Evolutionary conservation across 1,139 yeast species (phyloP), one percentile per base, ranked within the genome.

Genomic region (Hanseniaspora gamundiae): DNA sequence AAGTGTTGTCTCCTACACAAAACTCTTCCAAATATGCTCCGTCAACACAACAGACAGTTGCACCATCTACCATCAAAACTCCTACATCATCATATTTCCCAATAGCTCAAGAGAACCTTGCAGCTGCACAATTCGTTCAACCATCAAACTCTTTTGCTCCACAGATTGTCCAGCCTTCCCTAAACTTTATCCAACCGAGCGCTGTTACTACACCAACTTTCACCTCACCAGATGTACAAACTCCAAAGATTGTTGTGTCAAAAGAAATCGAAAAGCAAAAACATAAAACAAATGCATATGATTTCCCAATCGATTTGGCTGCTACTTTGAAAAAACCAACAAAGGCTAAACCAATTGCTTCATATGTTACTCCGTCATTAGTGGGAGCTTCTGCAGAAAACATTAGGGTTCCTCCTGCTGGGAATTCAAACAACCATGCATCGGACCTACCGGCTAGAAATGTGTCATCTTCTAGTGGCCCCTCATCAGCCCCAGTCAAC

Each of bases 281-380:
- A 57, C 71, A 72, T 54, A 78, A 76, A 53, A 73, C 79, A 16
- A 85, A 80, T 62, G 85, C 86, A 1, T 85, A 83, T 56, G 95
- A 85, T 57, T 78, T 85, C 52, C 95, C 95, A 1, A 65, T 72
- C 35, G 78, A 71, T 44, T 61, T 84, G 42, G 65, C 83, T 24
- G 47, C 53, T 1, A 35, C 20, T 4, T 45, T 49, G 10, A 68
- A 66, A 31, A 67, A 62, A 39, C 57, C 54, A 1, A 46, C 48
- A 33, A 60, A 68, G 20, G 61, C 64, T 3, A 64, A 58, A 47
- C 61, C 68, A 2, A 62, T 61, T 16, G 19, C 36, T 8, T 39
- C 38, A 8, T 42, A 47, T 10, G 29, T 35, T 11, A 35, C 17
- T 22, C 42, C 44, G 3, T 36, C n/a, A 8, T 40, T 47, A 41